Evolutionary conservation across 208 protist genomes (phyloP).

Genomic region (Leptomonas pyrrhocoris): DNA sequence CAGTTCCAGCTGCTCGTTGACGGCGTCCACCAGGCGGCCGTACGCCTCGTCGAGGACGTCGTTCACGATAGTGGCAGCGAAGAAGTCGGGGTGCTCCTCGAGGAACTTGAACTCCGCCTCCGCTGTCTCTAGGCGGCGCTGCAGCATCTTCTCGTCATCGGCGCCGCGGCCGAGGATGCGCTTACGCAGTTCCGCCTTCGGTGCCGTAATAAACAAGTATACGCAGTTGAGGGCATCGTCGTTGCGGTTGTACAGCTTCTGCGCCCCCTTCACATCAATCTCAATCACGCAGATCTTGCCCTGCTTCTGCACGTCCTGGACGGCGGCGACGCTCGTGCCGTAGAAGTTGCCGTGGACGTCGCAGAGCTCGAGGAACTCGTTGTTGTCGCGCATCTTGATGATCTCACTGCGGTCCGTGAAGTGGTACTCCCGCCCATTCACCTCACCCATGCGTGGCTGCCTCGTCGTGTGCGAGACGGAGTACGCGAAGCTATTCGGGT

Average conservation of each 20-base stretch:
- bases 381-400: slow-evolving; percentile 62
- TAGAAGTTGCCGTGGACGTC: slow-evolving; percentile 96
- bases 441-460: slow-evolving; percentile 79
- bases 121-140: slow-evolving; percentile 78
- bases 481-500: slow-evolving; percentile 82
- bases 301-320: slow-evolving; percentile 67
- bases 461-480: slow-evolving; percentile 94
- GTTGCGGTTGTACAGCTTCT: slow-evolving; percentile 52
- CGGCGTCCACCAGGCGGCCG: slow-evolving; percentile 45
- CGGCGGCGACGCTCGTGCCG: slow-evolving; percentile 89
- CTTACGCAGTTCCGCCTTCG: slow-evolving; percentile 76
- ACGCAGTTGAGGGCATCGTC: slow-evolving; percentile 45
- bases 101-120: slow-evolving; percentile 78
- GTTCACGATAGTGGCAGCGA: slow-evolving; percentile 73
- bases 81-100: slow-evolving; percentile 71
- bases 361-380: slow-evolving; percentile 92
- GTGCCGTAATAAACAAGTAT: slow-evolving; percentile 85
- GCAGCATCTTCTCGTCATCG: slow-evolving; percentile 76
- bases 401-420: slow-evolving; percentile 80
- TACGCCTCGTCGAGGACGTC: slow-evolving; percentile 77
- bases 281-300: slow-evolving; percentile 90
- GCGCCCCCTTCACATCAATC: slow-evolving; percentile 92
- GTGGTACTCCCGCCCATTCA: slow-evolving; percentile 92
- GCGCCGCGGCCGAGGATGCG: slow-evolving; percentile 78
- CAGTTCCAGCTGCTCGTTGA: slow-evolving; percentile 60